phyloP scores from a whole-genome alignment of 2,329 filamentous ascomycete genomes.

The Aspergillus novofumigatus region DNA sequence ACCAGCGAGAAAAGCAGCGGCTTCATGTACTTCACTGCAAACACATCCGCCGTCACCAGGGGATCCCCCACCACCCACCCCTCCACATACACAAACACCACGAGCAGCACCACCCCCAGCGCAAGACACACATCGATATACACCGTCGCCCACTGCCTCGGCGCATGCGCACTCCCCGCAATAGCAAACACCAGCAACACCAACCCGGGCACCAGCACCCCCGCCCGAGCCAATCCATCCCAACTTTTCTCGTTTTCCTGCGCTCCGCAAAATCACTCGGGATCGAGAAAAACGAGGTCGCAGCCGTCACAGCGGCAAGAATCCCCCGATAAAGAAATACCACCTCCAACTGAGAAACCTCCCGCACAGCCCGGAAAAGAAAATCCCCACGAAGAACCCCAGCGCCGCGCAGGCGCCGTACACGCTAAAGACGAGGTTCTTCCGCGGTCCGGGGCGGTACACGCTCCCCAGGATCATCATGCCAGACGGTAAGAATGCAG shows the following conservation, averaged over 20 bases:
- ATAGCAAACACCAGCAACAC: slow-evolving; percentile 70
- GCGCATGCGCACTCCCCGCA: slow-evolving; percentile 67
- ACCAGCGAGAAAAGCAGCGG: slow-evolving; percentile 59
- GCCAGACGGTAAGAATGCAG: slow-evolving; percentile 66
- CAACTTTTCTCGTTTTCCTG: slow-evolving; percentile 34
- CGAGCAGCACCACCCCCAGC: slow-evolving; percentile 58
- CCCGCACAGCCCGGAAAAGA: slow-evolving; percentile 58
- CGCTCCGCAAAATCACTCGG: slow-evolving; percentile 39
- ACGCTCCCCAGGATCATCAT: slow-evolving; percentile 62
- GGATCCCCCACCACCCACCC: slow-evolving; percentile 65
- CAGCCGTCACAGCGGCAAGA: slow-evolving; percentile 44
- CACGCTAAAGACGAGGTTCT: slow-evolving; percentile 62
- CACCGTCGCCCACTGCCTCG: slow-evolving; percentile 66
- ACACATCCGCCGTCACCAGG: slow-evolving; percentile 65
- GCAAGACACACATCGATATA: slow-evolving; percentile 66
- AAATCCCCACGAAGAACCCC: slow-evolving; percentile 55
- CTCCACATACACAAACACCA: slow-evolving; percentile 64
- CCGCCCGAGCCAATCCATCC: slow-evolving; percentile 68
- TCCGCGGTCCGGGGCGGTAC: slow-evolving; percentile 64
- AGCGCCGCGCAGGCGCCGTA: slow-evolving; percentile 53
- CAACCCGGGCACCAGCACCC: slow-evolving; percentile 60
- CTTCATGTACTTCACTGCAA: slow-evolving; percentile 65
- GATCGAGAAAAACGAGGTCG: slow-evolving; percentile 46
- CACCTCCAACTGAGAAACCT: slow-evolving; percentile 57
- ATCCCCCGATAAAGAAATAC: slow-evolving; percentile 67